phyloP scores from a whole-genome alignment of 257 asterid species.

The Osmanthus fragrans region DNA sequence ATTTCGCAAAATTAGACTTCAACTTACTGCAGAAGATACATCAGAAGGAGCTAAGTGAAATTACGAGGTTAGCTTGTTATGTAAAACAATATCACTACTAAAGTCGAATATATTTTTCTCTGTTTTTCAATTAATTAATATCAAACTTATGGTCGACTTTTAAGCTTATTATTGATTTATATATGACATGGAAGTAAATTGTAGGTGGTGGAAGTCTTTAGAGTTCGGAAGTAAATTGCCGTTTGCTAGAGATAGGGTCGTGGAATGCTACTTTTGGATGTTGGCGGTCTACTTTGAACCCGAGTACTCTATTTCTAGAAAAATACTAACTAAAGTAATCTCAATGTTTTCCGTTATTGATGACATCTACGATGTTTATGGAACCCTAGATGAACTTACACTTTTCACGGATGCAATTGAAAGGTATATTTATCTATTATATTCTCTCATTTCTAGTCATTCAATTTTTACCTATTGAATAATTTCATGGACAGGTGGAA shows the following conservation, averaged over 20 bases:
- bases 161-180: not conserved
- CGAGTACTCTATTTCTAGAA: conserved; percentile 16
- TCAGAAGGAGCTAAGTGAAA: conserved; percentile 28
- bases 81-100: too few relatives aligned
- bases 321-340: conserved; percentile 22
- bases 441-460: not conserved
- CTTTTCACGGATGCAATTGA: conserved; percentile 27
- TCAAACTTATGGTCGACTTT: too few relatives aligned
- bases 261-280: conserved; percentile 37
- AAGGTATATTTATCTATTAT: conserved; percentile 3
- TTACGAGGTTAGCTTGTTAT: conserved; percentile 30
- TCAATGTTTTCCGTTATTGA: conserved; percentile 23
- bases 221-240: conserved; percentile 21
- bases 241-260: conserved; percentile 39
- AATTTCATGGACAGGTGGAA: conserved; percentile 27
- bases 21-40: conserved; percentile 4
- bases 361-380: conserved; percentile 32
- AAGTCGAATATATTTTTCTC: too few relatives aligned
- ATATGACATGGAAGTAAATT: not conserved
- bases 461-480: not conserved
- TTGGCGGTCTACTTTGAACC: conserved; percentile 31
- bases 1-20: conserved; percentile 27
- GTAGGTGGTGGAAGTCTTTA: conserved; percentile 44
- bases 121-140: too few relatives aligned
- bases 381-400: conserved; percentile 29